Base-by-base conservation (phyloP, 202 grass and related monocot genomes). In the Zizania palustris region DNA sequence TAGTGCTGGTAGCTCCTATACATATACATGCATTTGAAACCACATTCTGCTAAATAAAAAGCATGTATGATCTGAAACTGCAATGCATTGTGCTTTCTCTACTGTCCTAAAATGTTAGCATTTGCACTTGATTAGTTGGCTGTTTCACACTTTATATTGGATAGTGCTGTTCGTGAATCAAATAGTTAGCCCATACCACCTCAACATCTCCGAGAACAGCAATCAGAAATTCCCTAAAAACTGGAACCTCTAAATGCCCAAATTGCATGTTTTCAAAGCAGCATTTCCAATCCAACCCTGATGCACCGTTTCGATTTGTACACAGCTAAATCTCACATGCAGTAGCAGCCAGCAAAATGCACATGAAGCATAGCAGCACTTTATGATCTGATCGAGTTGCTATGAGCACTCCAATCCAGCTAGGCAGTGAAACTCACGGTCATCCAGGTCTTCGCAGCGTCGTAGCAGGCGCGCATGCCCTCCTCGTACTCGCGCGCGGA, bases 391-490 rank as follows among this genome's bases (percentile, higher is more conserved):
- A 48, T 3, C 45, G 22, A 45, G 13, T 10, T 12, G 51, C 35
- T 50, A 65, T 2, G 39, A 69, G 34, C 38, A 76, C 48, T 76
- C 9, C 15, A 59, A 40, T 0, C 4, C 14, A 39, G 5, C 5
- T 15, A 49, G 45, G 43, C 19, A 15, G 56, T 2, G 49, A 58
- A 58, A 76, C 80, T 79, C 76, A 99, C 96, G 60, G 91, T 85
- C 91, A 93, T 99, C 96, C 96, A 99, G 35, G 80, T 79, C 87
- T 84, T 99, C 13, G 96, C 77, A 14, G 96, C 91, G 14, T 90
- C 89, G 42, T 69, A 85, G 86, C 91, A 95, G 72, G 89, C 82
- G 51, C 70, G 75, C 87, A 99, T 75, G 67, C 96, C 96, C 45
- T 89, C 85, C 60, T 95, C 91, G 45, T 99, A 95, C 72, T 99